Evolutionary conservation across 1,284 basidiomycete species (phyloP), one percentile per base, ranked within the genome.

Genomic region (Cryptococcus wingfieldii): DNA sequence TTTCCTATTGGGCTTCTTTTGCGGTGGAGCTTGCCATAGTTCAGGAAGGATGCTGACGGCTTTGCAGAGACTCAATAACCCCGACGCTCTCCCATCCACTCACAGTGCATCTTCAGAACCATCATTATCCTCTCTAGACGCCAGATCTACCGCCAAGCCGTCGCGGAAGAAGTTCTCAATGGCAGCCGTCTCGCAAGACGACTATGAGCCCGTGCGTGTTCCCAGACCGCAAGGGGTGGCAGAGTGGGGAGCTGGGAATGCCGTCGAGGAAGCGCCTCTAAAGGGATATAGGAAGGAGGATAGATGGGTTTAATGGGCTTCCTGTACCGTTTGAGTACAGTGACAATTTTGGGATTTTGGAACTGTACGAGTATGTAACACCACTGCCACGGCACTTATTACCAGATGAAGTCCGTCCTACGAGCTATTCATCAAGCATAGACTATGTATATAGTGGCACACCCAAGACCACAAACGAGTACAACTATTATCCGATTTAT

Each of bases 191-290:
- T 53, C 61, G 2, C 65, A 70, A 50, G 84, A 89, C 52, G 83
- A 91, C 16, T 94, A 90, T 87, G 92, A 96, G 65, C 86, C 85
- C n/a, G 88, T 88, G 61, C 81, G 92, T 42, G 88, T 95, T 43
- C 81, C 83, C 37, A 80, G 93, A 45, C 93, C 92, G 0, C 83
- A 84, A 38, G 91, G 90, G 18, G 76, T 89, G 12, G 86, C 89
- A 0, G 90, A 94, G 68, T 94, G 90, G 91, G 92, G 90, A 55
- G 85, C 89, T 4, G 83, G 86, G n/a, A 86, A 84, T 3, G 60
- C 50, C 3, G 54, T 56, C 16, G 64, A 65, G 41, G 74, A 76
- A 42, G 71, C 71, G 28, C 72, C 73, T 10, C 39, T 73, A n/a
- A 72, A 70, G 58, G 74, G 74, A 3, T 48, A 59, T 28, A 48